A percentile compares a stretch with the other conserved stretches of the same genome.
Evolutionary conservation across 345 rosid genomes (phyloP).

Genomic region (Hirschfeldia incana): DNA sequence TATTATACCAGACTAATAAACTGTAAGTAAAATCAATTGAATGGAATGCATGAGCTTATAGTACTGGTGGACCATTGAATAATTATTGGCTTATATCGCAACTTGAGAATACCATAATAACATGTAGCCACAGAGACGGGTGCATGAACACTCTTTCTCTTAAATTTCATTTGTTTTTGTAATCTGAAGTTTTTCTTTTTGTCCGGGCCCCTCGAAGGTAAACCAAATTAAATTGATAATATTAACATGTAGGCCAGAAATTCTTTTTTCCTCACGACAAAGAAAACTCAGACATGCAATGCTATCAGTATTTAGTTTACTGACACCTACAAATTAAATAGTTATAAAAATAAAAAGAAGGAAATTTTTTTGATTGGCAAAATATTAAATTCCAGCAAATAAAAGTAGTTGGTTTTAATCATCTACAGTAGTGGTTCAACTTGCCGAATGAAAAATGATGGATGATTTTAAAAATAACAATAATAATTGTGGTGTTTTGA

Average conservation of each 20-base stretch:
- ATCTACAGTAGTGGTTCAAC: neutral
- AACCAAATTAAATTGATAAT: neutral
- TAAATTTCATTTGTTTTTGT: slow-evolving; percentile 1
- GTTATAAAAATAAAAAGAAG: neutral
- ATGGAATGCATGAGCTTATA: slow-evolving; percentile 22
- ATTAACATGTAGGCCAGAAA: neutral
- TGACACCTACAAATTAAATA: neutral
- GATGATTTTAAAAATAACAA: neutral
- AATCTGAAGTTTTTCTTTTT: slow-evolving; percentile 11
- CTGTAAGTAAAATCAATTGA: neutral
- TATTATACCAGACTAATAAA: slow-evolving; percentile 2
- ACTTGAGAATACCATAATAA: slow-evolving; percentile 17
- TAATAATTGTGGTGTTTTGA: neutral
- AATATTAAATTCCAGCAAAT: neutral
- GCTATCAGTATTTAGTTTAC: neutral
- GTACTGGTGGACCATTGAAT: slow-evolving; percentile 26
- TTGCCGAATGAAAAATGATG: neutral
- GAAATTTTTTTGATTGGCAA: neutral
- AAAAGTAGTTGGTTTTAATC: neutral
- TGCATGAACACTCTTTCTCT: slow-evolving; percentile 21
- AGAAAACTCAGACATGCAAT: neutral
- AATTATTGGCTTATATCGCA: slow-evolving; percentile 24
- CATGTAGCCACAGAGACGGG: neutral
- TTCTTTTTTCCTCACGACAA: neutral
- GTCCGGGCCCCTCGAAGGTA: neutral